Evolutionary conservation across 345 rosid genomes (phyloP).

Genomic region (Clarkia xantiana): DNA sequence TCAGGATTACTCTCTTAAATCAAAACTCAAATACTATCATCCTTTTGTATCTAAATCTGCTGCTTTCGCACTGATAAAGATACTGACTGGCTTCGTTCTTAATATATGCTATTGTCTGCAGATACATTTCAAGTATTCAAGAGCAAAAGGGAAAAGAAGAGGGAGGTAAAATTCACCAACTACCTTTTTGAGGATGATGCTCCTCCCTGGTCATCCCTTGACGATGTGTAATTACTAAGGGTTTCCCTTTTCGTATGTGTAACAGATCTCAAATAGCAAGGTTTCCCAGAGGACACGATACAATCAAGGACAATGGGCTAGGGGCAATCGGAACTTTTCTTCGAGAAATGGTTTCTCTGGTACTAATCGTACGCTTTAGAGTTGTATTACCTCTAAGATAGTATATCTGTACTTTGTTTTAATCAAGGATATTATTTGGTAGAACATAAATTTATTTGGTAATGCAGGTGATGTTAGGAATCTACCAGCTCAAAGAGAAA

Average conservation of each 20-base stretch:
- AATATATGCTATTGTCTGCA: constrained; percentile 17
- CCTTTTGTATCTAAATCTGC: no score
- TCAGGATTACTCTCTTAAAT: no score
- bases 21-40: no score
- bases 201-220: no score
- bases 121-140: constrained; percentile 91
- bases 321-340: constrained; percentile 33
- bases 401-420: not conserved
- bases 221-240: not conserved
- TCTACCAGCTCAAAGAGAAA: constrained; percentile 43
- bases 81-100: no score
- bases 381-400: not conserved
- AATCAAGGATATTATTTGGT: no score
- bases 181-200: not conserved
- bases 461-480: constrained; percentile 34
- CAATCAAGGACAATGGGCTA: constrained; percentile 25
- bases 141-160: constrained; percentile 48
- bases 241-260: not conserved
- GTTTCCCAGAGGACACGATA: constrained; percentile 10
- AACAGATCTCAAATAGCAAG: constrained; percentile 18
- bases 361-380: not conserved
- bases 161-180: constrained; percentile 34
- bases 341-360: constrained; percentile 8
- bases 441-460: no score
- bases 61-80: no score